phyloP scores from a whole-genome alignment of 2,329 filamentous ascomycete species.

The Aspergillus sp. region DNA sequence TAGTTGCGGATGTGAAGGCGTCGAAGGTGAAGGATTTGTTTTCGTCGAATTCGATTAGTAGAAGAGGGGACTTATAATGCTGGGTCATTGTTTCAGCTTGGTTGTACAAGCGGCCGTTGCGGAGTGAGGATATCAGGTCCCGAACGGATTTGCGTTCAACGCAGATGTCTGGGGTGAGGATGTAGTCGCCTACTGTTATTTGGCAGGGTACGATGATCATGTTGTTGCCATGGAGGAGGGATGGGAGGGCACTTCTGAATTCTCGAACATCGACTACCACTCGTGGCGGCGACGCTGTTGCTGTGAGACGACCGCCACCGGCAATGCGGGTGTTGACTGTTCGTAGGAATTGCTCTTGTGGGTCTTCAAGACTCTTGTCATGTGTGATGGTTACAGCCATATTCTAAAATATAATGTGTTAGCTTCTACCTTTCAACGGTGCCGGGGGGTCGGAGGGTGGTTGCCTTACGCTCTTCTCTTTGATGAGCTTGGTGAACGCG shows the following conservation, averaged over 20 bases:
- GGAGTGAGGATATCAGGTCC: conserved; percentile 88
- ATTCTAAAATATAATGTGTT: conserved; percentile 42
- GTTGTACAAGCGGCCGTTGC: conserved; percentile 85
- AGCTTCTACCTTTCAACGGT: neutral
- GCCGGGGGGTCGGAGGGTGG: no score
- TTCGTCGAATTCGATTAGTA: conserved; percentile 96
- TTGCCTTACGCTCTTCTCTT: conserved; percentile 69
- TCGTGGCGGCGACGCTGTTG: conserved; percentile 82
- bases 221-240: conserved; percentile 81
- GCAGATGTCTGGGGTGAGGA: conserved; percentile 86
- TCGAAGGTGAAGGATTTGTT: conserved; percentile 97
- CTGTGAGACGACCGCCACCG: conserved; percentile 79
- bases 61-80: conserved; percentile 84
- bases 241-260: conserved; percentile 89
- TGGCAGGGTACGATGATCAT: conserved; percentile 92
- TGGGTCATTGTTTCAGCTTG: conserved; percentile 94
- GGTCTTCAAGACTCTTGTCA: conserved; percentile 71
- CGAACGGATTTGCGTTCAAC: conserved; percentile 91
- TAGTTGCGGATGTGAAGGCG: conserved; percentile 52
- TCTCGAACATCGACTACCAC: conserved; percentile 96
- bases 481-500: conserved; percentile 90
- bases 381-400: conserved; percentile 87
- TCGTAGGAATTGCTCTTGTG: conserved; percentile 87
- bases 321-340: conserved; percentile 97
- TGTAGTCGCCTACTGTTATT: conserved; percentile 94